Conservation (phyloP, 805 yeast genomes). For the Ascoidea rubescens region DNA sequence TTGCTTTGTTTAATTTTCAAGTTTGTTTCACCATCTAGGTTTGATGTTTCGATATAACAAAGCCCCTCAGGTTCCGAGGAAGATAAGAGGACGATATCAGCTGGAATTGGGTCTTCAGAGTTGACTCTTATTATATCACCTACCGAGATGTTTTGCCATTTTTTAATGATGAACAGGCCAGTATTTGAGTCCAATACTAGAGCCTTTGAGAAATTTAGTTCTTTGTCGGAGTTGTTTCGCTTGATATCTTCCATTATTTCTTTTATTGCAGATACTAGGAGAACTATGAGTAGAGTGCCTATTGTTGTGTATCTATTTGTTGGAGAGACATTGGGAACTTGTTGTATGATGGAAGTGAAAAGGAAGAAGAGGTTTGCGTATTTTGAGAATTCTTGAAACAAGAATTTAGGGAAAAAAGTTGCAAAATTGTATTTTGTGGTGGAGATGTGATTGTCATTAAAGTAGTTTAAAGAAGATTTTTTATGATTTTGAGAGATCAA, state of each 20-base stretch:
- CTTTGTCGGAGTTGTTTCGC: conserved; percentile 78
- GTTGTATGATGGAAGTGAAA: conserved; percentile 88
- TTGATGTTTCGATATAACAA: conserved; percentile 95
- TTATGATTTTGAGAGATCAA: conserved; percentile 26
- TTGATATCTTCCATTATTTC: conserved; percentile 86
- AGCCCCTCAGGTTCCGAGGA: conserved; percentile 98
- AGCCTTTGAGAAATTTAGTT: conserved; percentile 67
- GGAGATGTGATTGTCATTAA: conserved; percentile 73
- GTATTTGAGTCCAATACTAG: conserved; percentile 42
- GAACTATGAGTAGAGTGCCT: conserved; percentile 75
- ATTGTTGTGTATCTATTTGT: conserved; percentile 93
- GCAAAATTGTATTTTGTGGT: conserved; percentile 92
- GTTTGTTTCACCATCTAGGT: conserved; percentile 95
- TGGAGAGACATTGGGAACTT: conserved; percentile 93
- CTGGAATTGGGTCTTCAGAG: conserved; percentile 88
- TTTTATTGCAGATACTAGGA: conserved; percentile 82
- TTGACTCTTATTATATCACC: conserved; percentile 82
- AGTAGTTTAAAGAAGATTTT: conserved; percentile 26
- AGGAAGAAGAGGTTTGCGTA: conserved; percentile 91
- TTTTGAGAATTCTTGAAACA: conserved; percentile 93
- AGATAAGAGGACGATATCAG: conserved; percentile 71
- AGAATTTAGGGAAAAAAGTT: conserved; percentile 86
- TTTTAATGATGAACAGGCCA: conserved; percentile 49
- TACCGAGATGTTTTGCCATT: conserved; percentile 80
- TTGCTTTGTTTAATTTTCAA: conserved; percentile 85